Evolutionary conservation across 2,329 filamentous ascomycete species (phyloP), one percentile per base, ranked within the genome.

Genomic region (Talaromyces albobiverticillius): DNA sequence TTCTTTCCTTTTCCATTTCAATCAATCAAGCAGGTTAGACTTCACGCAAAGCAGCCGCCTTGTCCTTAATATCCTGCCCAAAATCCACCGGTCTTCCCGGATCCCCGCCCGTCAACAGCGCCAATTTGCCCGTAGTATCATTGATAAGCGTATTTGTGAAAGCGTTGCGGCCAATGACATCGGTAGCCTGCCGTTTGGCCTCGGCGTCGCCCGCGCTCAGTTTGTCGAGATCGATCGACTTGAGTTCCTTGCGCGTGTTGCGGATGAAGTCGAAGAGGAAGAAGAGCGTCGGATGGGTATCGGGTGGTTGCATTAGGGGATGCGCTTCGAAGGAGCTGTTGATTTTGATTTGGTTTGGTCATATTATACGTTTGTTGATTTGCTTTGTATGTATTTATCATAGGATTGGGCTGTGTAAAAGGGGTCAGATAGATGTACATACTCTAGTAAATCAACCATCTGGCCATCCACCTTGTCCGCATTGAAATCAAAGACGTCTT

Each of bases 241-340:
- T 54, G 2, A 70, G 58, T 36, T 58, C 50, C 25, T 55, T 83
- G 68, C 88, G 85, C 56, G 88, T 81, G 67, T 89, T 87, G 51
- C 84, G 84, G 51, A 89, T 71, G 64, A 89, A 89, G 70, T 89
- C 82, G 38, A 85, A 70, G 54, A 86, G 76, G 65, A 87, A 87
- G 56, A 67, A 65, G 26, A 66, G 40, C 8, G 69, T 64, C 22
- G 68, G 63, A 54, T 67, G 57, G 10, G 63, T 55, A 56, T 52
- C 60, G 13, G 63, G 57, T 26, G 67, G 68, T 60, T 66, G 65
- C 64, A 64, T 69, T 58, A 60, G 51, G 3, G 67, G 67, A 55
- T 68, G 66, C 34, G 61, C 36, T 58, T 67, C 60, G 56, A 69
- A 66, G 29, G 65, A 56, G 14, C 67, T 70, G 51, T 55, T 43